Conservation (phyloP, 2,329 filamentous ascomycete species). For the Phaeosphaeria sp. region DNA sequence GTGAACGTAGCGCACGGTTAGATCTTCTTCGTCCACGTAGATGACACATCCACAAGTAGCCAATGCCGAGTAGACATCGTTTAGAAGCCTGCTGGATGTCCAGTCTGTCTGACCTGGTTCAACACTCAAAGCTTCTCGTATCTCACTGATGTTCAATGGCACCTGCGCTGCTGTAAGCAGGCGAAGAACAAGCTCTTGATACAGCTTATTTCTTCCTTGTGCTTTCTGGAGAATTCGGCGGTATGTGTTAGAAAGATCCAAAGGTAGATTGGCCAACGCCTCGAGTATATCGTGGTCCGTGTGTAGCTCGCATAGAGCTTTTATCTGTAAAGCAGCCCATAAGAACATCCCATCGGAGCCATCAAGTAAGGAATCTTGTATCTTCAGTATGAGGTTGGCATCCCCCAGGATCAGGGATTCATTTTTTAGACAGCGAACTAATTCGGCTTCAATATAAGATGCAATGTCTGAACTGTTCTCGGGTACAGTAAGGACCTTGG, state of each 20-base stretch:
- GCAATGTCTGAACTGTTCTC: constrained; percentile 27
- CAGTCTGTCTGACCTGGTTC: constrained; percentile 33
- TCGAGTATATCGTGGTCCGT: constrained; percentile 47
- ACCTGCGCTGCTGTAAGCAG: constrained; percentile 38
- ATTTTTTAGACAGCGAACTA: constrained; percentile 26
- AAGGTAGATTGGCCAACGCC: constrained; percentile 21
- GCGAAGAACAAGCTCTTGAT: constrained; percentile 37
- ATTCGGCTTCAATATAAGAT: constrained; percentile 32
- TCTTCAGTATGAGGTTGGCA: constrained; percentile 33
- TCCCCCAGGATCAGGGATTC: constrained; percentile 27
- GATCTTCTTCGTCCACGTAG: constrained; percentile 31
- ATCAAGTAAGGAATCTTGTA: constrained; percentile 28
- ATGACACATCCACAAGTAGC: constrained; percentile 32
- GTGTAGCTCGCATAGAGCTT: constrained; percentile 37
- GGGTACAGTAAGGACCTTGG: constrained; percentile 18
- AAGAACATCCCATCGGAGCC: constrained; percentile 28
- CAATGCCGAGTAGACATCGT: constrained; percentile 22
- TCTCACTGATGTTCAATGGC: constrained; percentile 42
- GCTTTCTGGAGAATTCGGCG: constrained; percentile 6
- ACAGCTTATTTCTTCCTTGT: constrained; percentile 5
- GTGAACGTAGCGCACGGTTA: constrained; percentile 25
- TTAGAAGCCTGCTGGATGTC: constrained; percentile 19
- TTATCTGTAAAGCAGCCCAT: constrained; percentile 27
- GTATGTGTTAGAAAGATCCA: constrained; percentile 20
- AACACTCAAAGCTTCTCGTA: constrained; percentile 51